These are phyloP conservation scores for Priceomyces melissophilus DNA, from an alignment of 805 yeast species.

Conservation along the genomic window DNA sequence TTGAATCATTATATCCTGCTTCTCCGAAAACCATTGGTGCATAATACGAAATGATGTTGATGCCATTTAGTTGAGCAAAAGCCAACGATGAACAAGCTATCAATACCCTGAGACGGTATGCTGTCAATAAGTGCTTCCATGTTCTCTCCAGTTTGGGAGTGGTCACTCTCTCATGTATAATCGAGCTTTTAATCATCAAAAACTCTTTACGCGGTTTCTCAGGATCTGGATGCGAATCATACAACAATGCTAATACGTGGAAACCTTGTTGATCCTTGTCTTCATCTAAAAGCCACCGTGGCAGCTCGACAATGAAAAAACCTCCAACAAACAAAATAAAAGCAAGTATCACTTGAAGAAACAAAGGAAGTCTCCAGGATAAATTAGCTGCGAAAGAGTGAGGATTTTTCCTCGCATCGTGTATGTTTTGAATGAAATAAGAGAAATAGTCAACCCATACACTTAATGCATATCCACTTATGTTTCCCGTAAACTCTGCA, in stretches of 20 bases:
- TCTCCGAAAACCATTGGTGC: slow-evolving; percentile 54
- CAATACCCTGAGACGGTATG: slow-evolving; percentile 32
- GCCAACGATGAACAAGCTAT: slow-evolving; percentile 42
- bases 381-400: slow-evolving; percentile 35
- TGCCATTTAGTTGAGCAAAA: slow-evolving; percentile 50
- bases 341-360: slow-evolving; percentile 75
- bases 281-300: slow-evolving; percentile 83
- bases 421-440: slow-evolving; percentile 56
- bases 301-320: slow-evolving; percentile 77
- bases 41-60: slow-evolving; percentile 55
- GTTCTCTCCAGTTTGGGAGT: slow-evolving; percentile 39
- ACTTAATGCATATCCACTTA: slow-evolving; percentile 73
- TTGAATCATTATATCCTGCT: slow-evolving; percentile 42
- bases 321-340: slow-evolving; percentile 67
- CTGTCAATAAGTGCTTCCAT: slow-evolving; percentile 40
- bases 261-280: slow-evolving; percentile 63
- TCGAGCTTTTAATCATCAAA: slow-evolving; percentile 43
- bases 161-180: slow-evolving; percentile 33
- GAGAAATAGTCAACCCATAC: slow-evolving; percentile 86
- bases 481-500: slow-evolving; percentile 84
- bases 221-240: slow-evolving; percentile 26
- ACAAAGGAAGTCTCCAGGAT: slow-evolving; percentile 78
- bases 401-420: slow-evolving; percentile 36
- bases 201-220: slow-evolving; percentile 41
- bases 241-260: slow-evolving; percentile 24